Evolutionary conservation across 1,284 basidiomycete genomes (phyloP), one percentile per base, ranked within the genome.

Genomic region (Golubevia pallescens): DNA sequence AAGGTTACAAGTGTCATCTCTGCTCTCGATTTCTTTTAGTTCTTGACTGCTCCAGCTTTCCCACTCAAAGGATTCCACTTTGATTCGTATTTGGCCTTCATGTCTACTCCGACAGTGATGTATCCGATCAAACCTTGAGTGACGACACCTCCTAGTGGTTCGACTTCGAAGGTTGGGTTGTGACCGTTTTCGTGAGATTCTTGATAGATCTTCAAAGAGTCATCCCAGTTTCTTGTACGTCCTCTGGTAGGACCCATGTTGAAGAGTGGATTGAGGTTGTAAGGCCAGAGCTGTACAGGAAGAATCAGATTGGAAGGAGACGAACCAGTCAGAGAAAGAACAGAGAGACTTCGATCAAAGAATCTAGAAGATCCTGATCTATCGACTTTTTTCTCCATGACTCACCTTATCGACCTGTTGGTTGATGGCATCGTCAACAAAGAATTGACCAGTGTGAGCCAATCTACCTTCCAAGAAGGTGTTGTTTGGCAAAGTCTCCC

Each of bases 361-460:
- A n/a, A n/a, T n/a, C n/a, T n/a, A n/a, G n/a, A n/a, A n/a, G n/a
- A n/a, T n/a, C n/a, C n/a, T n/a, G n/a, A n/a, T n/a, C n/a, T n/a
- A n/a, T n/a, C n/a, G n/a, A n/a, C n/a, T n/a, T n/a, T n/a, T n/a
- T n/a, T n/a, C n/a, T n/a, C n/a, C n/a, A n/a, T n/a, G n/a, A 56
- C 54, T 21, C 54, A 56, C 54, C 54, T 81, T 81, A 74, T 81
- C 86, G 60, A 88, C 84, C 66, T 80, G 59, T 68, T 86, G 78
- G 75, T 90, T 90, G 64, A 90, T 86, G 3, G 88, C 87, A 69
- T 91, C 90, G 38, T 90, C 89, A 67, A 91, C 90, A 87, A 91
- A 91, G 82, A 90, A 90, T 74, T 91, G 90, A 0, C 90, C 90
- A n/a, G 88, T 87, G 80, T 91, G 86, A 20, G 76, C 70, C 53